Conservation (phyloP, 108 stramenopile genomes). For the Nannochloropsis gaditana region DNA sequence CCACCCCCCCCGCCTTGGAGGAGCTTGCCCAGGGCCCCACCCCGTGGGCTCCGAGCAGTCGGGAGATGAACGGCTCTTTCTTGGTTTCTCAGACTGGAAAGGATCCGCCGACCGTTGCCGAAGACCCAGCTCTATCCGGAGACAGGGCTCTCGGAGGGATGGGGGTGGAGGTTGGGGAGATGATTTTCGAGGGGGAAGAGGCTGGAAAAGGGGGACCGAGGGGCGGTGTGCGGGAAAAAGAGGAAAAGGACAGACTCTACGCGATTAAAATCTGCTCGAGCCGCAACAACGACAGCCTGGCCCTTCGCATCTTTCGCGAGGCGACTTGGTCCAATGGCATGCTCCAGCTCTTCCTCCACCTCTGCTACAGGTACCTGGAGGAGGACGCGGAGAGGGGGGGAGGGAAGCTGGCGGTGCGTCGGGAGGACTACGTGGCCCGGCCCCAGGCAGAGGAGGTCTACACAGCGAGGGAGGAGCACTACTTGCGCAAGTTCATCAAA, state of each 20-base stretch:
- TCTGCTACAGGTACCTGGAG: not conserved
- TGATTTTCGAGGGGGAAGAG: not conserved
- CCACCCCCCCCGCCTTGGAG: not conserved
- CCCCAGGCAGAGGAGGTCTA: not conserved
- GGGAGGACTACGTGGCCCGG: not conserved
- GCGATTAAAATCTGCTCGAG: not conserved
- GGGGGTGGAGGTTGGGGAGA: not conserved
- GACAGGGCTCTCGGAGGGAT: not conserved
- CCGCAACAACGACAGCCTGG: not conserved
- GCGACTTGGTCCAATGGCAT: not conserved
- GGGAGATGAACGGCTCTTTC: too few relatives aligned
- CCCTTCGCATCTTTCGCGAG: conserved; percentile 3
- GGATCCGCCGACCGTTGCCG: not conserved
- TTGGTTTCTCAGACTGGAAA: not conserved
- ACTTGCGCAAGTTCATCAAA: not conserved
- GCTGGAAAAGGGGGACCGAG: not conserved
- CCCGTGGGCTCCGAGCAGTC: too few relatives aligned
- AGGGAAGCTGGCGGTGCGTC: not conserved
- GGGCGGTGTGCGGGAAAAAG: not conserved
- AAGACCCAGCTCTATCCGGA: not conserved
- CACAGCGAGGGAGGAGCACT: not conserved
- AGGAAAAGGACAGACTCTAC: not conserved
- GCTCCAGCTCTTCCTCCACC: conserved; percentile 10
- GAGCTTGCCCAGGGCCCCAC: not conserved
- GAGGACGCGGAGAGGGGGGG: not conserved